Base-by-base conservation (phyloP, 2,329 filamentous ascomycete genomes). In the Alternaria brassicicola region DNA sequence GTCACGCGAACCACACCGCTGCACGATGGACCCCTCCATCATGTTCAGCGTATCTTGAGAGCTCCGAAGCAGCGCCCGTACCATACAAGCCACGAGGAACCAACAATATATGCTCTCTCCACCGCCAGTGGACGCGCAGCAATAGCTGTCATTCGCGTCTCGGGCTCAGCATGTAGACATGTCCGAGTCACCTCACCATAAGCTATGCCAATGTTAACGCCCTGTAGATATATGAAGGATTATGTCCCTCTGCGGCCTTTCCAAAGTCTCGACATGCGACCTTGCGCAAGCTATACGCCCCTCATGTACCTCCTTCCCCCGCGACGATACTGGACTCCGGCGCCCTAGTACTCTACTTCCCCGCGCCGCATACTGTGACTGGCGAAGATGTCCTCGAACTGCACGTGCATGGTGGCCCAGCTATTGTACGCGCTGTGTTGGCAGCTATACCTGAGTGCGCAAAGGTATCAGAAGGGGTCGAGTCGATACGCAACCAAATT, bases 301-400 rank as follows among this genome's bases (percentile, higher is more conserved):
- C 88, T 2, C 52, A 64, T 13, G 55, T 68, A 0, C 68, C 76
- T 6, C 68, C 78, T 0, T 76, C 76, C 2, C 76, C 76, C 4
- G 77, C 81, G 3, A 78, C 78, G 12, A 74, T 89, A 15, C 83
- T 92, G 23, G 95, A 99, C 73, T 86, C 92, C 0, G 86, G 88
- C 49, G 91, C 95, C 0, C 78, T 98, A 12, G 83, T 97, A 2
- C 84, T 98, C 26, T 91, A 90, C 78, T 97, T 98, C 65, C 90
- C 92, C 0, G 83, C 81, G 0, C 93, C 94, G 0, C 85, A 86
- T 47, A 96, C 93, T 0, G 92, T 92, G 8, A 99, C 95, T 0
- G 95, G 95, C 28, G 93, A 98, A 74, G 92, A 97, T 72, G 83
- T 98, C 1, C 84, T 99, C 2, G 95, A 99, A 75, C 79, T 99